Evolutionary conservation across 2,329 filamentous ascomycete species (phyloP).

Genomic region (Penicillium sp.): DNA sequence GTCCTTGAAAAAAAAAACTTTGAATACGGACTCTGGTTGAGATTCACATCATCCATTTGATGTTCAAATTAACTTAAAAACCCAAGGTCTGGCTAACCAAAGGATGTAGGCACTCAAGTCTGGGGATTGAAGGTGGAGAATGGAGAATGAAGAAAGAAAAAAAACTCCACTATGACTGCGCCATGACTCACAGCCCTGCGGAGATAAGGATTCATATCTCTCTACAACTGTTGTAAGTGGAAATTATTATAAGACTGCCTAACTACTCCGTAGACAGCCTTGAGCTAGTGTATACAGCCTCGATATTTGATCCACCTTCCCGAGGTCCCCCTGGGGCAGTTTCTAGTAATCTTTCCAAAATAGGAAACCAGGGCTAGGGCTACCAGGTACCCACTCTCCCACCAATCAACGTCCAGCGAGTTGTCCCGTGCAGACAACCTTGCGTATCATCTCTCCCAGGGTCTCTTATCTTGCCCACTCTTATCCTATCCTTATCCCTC

Average conservation of each 20-base stretch:
- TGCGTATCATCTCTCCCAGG: constrained; percentile 13
- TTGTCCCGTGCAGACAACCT: constrained; percentile 23
- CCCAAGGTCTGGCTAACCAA: background rate
- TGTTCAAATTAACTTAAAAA: background rate
- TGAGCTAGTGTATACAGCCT: background rate
- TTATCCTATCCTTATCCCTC: constrained; percentile 14
- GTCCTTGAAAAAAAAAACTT: background rate
- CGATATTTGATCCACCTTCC: constrained; percentile 1
- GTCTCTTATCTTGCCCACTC: constrained; percentile 16
- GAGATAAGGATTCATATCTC: constrained; percentile 2
- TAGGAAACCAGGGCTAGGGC: constrained; percentile 27
- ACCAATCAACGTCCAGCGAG: constrained; percentile 22
- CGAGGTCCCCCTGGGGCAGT: background rate
- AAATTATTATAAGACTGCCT: background rate
- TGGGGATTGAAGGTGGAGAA: constrained; percentile 12
- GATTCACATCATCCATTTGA: background rate
- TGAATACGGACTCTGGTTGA: background rate
- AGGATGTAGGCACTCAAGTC: background rate
- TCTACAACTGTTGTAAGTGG: background rate
- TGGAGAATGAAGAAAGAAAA: background rate
- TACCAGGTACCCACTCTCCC: constrained; percentile 5
- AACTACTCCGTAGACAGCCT: background rate
- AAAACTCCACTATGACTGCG: constrained; percentile 14
- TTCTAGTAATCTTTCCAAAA: background rate
- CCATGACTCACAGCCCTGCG: constrained; percentile 20